Evolutionary conservation across 1,284 basidiomycete species (phyloP).

Genomic region (Xerocomus nothofagi): DNA sequence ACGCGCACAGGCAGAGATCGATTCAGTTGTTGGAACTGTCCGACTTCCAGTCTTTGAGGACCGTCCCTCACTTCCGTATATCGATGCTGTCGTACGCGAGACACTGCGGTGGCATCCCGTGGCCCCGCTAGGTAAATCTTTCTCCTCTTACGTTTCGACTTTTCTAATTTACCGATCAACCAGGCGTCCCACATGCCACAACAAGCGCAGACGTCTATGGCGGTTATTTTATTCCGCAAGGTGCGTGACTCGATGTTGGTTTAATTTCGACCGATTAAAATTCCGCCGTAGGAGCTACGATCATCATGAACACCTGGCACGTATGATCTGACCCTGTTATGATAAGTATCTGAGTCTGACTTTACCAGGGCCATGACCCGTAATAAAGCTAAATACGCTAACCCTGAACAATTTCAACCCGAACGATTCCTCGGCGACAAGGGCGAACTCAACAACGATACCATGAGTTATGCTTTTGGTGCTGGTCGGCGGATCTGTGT

Average conservation of each 20-base stretch:
- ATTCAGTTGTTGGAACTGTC: conserved; percentile 25
- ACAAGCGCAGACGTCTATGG: conserved; percentile 26
- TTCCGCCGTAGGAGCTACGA: conserved; percentile 24
- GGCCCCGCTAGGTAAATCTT: conserved; percentile 21
- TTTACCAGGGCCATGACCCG: conserved; percentile 29
- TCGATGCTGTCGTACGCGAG: conserved; percentile 34
- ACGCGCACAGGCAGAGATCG: conserved; percentile 30
- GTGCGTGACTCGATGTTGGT: conserved; percentile 12
- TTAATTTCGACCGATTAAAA: background rate
- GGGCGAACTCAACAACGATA: conserved; percentile 25
- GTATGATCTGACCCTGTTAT: background rate
- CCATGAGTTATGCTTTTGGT: conserved; percentile 23
- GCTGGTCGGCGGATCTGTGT: conserved; percentile 34
- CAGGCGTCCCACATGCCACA: conserved; percentile 34
- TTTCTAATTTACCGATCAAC: background rate
- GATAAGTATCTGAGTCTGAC: background rate
- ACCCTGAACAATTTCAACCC: conserved; percentile 29
- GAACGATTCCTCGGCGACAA: conserved; percentile 28
- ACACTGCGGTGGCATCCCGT: conserved; percentile 32
- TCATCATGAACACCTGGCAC: conserved; percentile 32
- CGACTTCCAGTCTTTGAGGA: conserved; percentile 32
- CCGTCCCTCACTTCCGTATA: conserved; percentile 27
- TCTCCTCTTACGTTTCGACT: background rate
- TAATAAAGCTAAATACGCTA: conserved; percentile 31
- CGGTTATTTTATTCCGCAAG: conserved; percentile 34